Base-by-base conservation (phyloP, 768 basidiomycete species). In the Hysterangium stoloniferum region DNA sequence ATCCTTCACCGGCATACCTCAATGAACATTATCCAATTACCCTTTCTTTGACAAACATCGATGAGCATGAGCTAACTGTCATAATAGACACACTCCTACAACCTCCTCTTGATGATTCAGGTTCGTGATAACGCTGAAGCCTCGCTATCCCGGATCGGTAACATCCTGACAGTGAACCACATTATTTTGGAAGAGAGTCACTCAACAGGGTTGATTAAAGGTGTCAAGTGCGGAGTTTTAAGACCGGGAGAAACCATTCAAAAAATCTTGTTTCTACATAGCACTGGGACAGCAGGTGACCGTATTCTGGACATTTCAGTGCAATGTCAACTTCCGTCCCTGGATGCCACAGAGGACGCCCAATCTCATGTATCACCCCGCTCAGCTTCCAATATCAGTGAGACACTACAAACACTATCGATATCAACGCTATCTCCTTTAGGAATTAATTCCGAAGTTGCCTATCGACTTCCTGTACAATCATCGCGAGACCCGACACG, bases 261-360 rank as follows among this genome's bases (percentile, higher is more conserved):
- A 42, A 89, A 85, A 62, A 82, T 79, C 7, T 61, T 97, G 32
- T 70, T 74, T 57, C 68, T 95, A 31, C 65, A 71, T 34, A 80
- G 76, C 57, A 70, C 72, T 0, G 84, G 88, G 12, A 75, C 74
- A 1, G 68, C 77, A 1, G 88, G 86, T 1, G 78, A 86, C 46
- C 77, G 91, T 37, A 73, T 80, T 37, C 64, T 96, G 48, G 93
- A 96, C 60, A 69, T 95, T 31, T 92, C 90, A 0, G 68, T 94
- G 31, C 84, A 82, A 50, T 83, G 88, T 7, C 71, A 69, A 20
- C 61, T 41, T n/a, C 22, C 74, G 22, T 48, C 57, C 1, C 44
- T 58, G 3, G 50, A 41, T 2, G 36, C 48, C n/a, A 55, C 52
- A 11, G 41, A 48, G 32, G 33, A 54, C 4, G 24, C 47, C 12